Evolutionary conservation across 345 rosid genomes (phyloP).

Genomic region (Carallia brachiata): DNA sequence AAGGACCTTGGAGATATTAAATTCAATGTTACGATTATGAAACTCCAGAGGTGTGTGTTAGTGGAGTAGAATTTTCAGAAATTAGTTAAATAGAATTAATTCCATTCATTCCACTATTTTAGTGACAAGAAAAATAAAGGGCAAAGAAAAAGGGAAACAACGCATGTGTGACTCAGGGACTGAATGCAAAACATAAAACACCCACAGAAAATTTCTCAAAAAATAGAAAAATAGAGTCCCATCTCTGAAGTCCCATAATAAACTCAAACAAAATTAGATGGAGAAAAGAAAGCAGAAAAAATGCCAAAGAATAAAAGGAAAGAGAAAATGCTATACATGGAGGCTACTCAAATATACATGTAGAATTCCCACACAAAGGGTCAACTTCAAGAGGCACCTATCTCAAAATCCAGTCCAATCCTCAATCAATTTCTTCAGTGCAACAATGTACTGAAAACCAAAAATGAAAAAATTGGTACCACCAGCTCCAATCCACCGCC

Average conservation of each 20-base stretch:
- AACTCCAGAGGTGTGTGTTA: too few relatives aligned
- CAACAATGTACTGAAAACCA: conserved; percentile 47
- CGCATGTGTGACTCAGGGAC: too few relatives aligned
- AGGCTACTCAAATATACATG: conserved; percentile 40
- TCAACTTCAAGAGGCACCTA: conserved; percentile 27
- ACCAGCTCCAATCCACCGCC: conserved; percentile 38
- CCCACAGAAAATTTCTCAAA: neutral
- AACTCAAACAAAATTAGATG: conserved; percentile 7
- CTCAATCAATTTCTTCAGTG: conserved; percentile 36
- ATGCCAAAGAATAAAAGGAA: neutral
- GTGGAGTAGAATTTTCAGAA: too few relatives aligned
- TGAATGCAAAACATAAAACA: neutral
- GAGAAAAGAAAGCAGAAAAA: conserved; percentile 6
- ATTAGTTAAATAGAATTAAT: too few relatives aligned
- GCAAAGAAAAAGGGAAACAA: too few relatives aligned
- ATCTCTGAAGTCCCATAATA: neutral
- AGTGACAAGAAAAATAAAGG: too few relatives aligned
- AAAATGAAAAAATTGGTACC: conserved; percentile 64
- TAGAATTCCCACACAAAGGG: conserved; percentile 22
- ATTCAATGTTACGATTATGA: too few relatives aligned
- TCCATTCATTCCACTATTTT: too few relatives aligned
- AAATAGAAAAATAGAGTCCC: neutral
- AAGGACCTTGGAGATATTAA: too few relatives aligned
- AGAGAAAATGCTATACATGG: conserved; percentile 36
- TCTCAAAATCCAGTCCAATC: conserved; percentile 17